Evolutionary conservation across 2,329 filamentous ascomycete genomes (phyloP), one percentile per base, ranked within the genome.

Genomic region (Colletotrichum incanum): DNA sequence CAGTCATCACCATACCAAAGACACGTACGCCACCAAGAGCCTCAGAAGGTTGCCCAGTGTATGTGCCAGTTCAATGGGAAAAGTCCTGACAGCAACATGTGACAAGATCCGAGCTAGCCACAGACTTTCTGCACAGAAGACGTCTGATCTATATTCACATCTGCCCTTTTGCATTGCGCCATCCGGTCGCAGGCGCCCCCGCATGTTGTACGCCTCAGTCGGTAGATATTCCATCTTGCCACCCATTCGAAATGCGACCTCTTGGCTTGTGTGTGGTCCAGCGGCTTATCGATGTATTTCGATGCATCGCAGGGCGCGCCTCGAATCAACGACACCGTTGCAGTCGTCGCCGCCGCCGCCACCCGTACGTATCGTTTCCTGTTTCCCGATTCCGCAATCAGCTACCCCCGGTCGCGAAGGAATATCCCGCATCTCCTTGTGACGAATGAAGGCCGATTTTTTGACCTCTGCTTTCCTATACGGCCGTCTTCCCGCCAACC

Each of bases 401-500:
- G 72, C 74, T 75, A 62, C 49, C 43, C 74, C 77, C 76, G 73
- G 54, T 73, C 71, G 61, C 56, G 61, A 65, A 66, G 60, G 58
- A 47, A 56, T 61, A 28, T 56, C 69, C 60, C 58, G 55, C 65
- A 61, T 49, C 23, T 43, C 67, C 59, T 68, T 56, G 37, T n/a
- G 52, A 70, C 77, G 75, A 78, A 78, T 78, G 59, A 75, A 67
- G 60, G 54, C 23, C 20, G 34, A 12, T 37, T 73, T 31, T 54
- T 62, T 34, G 31, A 45, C 66, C 71, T 76, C 67, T 68, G 63
- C 31, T 59, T 68, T 76, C 52, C 69, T 55, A 78, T 78, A 78
- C 74, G 76, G 41, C n/a, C 31, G 28, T 54, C 37, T 37, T 11
- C 16, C 23, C 61, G 43, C 55, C 41, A 23, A 26, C 49, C 14